A percentile compares a stretch with the other conserved stretches of the same genome.
phyloP scores from a whole-genome alignment of 345 rosid genomes.

The Sisymbrium irio region DNA sequence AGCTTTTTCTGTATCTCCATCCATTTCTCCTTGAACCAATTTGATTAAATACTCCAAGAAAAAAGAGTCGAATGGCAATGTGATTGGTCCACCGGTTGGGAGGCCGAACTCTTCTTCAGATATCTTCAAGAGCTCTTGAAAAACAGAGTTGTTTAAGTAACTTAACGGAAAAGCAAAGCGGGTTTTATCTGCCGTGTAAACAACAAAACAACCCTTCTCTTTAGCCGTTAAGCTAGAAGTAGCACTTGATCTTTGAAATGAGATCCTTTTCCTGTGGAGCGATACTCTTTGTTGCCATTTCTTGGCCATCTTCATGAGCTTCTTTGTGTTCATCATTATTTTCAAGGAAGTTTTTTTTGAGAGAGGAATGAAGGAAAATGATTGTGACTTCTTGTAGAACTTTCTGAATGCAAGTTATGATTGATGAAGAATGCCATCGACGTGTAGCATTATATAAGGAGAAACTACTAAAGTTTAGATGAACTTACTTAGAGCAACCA shows the following conservation, averaged over 20 bases:
- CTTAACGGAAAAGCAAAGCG: slow-evolving; percentile 17
- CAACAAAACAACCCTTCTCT: slow-evolving; percentile 38
- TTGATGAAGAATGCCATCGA: no score
- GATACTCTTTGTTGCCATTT: slow-evolving; percentile 29
- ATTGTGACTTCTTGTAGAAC: no score
- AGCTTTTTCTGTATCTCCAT: slow-evolving; percentile 23
- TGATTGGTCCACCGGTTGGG: slow-evolving; percentile 30
- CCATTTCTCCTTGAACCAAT: background rate
- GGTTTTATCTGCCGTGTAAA: slow-evolving; percentile 27
- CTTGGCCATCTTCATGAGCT: slow-evolving; percentile 22
- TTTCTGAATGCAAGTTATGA: no score
- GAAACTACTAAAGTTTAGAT: no score
- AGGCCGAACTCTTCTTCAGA: slow-evolving; percentile 32
- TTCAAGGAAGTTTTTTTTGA: background rate
- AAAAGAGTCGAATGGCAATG: slow-evolving; percentile 28
- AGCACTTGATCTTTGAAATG: background rate
- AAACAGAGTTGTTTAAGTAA: slow-evolving; percentile 23
- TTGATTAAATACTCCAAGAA: slow-evolving; percentile 34
- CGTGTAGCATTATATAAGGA: no score
- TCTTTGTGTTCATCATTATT: slow-evolving; percentile 8
- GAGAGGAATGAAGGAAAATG: no score
- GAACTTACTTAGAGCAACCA: no score
- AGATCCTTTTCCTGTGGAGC: slow-evolving; percentile 18
- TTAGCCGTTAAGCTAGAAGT: background rate
- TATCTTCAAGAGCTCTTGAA: slow-evolving; percentile 38